phyloP scores from a whole-genome alignment of 2,329 filamentous ascomycete genomes.

The Macrophomina pseudophaseolina region DNA sequence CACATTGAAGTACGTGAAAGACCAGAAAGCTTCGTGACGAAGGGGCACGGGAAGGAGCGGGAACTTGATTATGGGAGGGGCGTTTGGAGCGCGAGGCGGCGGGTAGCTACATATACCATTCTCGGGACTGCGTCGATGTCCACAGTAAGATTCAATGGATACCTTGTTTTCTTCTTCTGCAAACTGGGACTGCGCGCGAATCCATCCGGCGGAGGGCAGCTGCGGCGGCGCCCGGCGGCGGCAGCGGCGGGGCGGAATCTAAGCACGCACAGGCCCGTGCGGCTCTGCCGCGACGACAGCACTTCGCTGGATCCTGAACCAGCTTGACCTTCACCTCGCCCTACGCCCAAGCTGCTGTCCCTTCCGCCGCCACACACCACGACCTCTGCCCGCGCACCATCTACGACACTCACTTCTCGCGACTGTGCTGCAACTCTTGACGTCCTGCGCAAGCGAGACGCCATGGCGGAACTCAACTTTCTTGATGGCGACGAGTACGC shows the following conservation, averaged over 20 bases:
- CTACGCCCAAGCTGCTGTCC: not conserved
- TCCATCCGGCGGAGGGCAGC: not conserved
- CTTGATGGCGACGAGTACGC: slow-evolving; percentile 81
- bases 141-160: slow-evolving; percentile 22
- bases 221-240: not conserved
- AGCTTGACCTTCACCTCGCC: not conserved
- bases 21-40: slow-evolving; percentile 36
- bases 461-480: slow-evolving; percentile 47
- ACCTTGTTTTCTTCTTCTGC: slow-evolving; percentile 1
- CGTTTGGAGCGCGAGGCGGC: slow-evolving; percentile 15
- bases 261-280: not conserved
- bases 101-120: slow-evolving; percentile 26
- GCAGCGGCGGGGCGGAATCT: not conserved
- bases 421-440: not conserved
- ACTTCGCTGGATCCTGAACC: not conserved
- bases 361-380: not conserved
- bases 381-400: not conserved
- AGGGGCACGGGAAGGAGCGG: not conserved
- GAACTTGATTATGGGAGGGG: slow-evolving; percentile 1
- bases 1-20: slow-evolving; percentile 40
- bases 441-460: slow-evolving; percentile 6
- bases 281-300: not conserved
- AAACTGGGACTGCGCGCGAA: not conserved
- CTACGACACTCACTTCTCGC: not conserved
- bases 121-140: slow-evolving; percentile 11